Conservation (phyloP, 1,139 yeast species). For the Kodamaea sp. region DNA sequence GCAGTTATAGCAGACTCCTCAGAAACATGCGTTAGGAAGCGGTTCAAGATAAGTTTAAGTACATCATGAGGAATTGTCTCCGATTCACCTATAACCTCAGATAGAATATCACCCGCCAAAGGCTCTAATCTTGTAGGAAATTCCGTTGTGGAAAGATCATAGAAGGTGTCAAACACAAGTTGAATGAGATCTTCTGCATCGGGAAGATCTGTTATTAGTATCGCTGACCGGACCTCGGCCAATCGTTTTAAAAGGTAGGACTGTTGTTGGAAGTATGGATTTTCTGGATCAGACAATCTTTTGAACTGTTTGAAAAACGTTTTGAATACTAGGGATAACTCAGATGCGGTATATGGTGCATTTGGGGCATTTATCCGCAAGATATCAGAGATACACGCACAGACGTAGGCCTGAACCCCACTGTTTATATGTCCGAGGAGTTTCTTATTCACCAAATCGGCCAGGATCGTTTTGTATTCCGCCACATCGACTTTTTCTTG, state of each 20-base stretch:
- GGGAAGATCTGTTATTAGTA: conserved; percentile 75
- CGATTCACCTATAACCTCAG: conserved; percentile 77
- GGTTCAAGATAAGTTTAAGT: conserved; percentile 61
- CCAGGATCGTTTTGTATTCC: conserved; percentile 46
- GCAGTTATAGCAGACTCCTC: conserved; percentile 16
- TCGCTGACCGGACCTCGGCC: conserved; percentile 79
- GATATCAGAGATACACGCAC: conserved; percentile 78
- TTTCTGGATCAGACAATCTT: conserved; percentile 56
- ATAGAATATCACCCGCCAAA: conserved; percentile 64
- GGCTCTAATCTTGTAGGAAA: conserved; percentile 53
- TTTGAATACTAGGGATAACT: conserved; percentile 62
- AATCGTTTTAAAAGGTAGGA: conserved; percentile 66
- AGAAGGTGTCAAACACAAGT: conserved; percentile 61
- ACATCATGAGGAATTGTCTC: conserved; percentile 67
- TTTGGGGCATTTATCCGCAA: conserved; percentile 84
- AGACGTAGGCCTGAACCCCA: conserved; percentile 71
- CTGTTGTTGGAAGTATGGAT: conserved; percentile 67
- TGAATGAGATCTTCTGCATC: conserved; percentile 58
- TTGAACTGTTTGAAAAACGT: conserved; percentile 65
- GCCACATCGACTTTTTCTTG: conserved; percentile 57
- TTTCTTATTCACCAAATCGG: conserved; percentile 58
- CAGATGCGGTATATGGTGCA: conserved; percentile 76
- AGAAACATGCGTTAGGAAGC: conserved; percentile 31
- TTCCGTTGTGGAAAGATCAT: conserved; percentile 45
- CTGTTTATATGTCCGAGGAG: conserved; percentile 60